These are phyloP conservation scores for Auricularia cornea DNA, from an alignment of 768 basidiomycete species.

Conservation along the genomic window DNA sequence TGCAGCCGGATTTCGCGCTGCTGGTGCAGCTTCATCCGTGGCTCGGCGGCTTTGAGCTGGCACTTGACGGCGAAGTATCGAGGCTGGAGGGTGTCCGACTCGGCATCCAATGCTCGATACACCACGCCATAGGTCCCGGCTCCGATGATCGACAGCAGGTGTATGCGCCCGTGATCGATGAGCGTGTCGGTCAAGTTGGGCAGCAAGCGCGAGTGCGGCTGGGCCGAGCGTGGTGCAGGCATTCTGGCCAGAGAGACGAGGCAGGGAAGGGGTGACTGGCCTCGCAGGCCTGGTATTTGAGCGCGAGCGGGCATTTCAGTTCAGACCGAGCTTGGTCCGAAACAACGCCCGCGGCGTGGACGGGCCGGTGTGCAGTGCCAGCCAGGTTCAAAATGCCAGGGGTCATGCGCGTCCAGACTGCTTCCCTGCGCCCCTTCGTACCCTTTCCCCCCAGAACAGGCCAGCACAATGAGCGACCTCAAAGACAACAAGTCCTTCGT, in stretches of 20 bases:
- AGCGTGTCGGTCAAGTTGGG: conserved; percentile 47
- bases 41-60: conserved; percentile 44
- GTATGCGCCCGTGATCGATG: conserved; percentile 75
- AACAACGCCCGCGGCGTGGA: neutral
- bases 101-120: conserved; percentile 70
- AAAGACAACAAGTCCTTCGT: conserved; percentile 64
- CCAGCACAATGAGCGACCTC: conserved; percentile 45
- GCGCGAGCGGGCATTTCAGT: neutral
- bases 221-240: neutral
- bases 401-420: neutral
- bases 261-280: neutral
- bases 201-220: conserved; percentile 1
- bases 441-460: conserved; percentile 8
- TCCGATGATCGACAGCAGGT: conserved; percentile 82
- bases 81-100: conserved; percentile 32
- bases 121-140: conserved; percentile 94
- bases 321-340: neutral
- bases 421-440: neutral
- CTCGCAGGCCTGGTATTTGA: neutral
- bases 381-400: neutral
- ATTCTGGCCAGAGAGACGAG: neutral
- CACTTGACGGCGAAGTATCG: conserved; percentile 86
- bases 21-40: conserved; percentile 34
- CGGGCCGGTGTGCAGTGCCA: neutral
- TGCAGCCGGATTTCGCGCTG: conserved; percentile 61